phyloP scores from a whole-genome alignment of 306 rosid species.

The Trifolium repens region DNA sequence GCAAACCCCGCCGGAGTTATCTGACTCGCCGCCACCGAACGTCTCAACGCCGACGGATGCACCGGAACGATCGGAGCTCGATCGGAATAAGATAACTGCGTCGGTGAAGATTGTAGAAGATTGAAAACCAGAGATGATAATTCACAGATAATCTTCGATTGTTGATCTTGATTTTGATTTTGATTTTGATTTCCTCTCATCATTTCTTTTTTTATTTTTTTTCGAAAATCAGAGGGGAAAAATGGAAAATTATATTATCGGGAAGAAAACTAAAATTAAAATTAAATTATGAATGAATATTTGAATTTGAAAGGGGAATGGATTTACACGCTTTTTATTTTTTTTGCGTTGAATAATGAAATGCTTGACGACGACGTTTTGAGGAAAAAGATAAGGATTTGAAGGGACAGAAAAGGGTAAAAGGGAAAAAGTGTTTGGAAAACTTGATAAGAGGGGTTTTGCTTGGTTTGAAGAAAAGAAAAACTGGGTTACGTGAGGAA shows the following conservation, averaged over 20 bases:
- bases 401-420: background rate
- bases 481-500: background rate
- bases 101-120: conserved; percentile 71
- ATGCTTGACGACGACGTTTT: conserved; percentile 4
- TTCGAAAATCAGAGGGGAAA: background rate
- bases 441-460: background rate
- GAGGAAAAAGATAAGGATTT: background rate
- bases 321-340: background rate
- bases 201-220: conserved; percentile 3
- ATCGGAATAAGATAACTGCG: conserved; percentile 56
- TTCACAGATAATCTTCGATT: conserved; percentile 73
- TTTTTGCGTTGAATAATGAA: background rate
- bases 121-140: conserved; percentile 73
- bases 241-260: background rate
- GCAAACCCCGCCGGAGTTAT: conserved; percentile 87
- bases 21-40: conserved; percentile 39
- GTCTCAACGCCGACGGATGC: conserved; percentile 24
- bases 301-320: background rate
- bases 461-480: background rate
- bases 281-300: background rate
- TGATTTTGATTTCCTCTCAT: conserved; percentile 56
- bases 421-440: background rate
- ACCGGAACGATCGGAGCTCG: conserved; percentile 31
- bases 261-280: background rate
- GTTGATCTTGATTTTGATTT: conserved; percentile 58